Percentiles rank a stretch among this genome's conserved stretches.
Evolutionary conservation across 768 basidiomycete genomes (phyloP).

Genomic region (Rickenella mellea): DNA sequence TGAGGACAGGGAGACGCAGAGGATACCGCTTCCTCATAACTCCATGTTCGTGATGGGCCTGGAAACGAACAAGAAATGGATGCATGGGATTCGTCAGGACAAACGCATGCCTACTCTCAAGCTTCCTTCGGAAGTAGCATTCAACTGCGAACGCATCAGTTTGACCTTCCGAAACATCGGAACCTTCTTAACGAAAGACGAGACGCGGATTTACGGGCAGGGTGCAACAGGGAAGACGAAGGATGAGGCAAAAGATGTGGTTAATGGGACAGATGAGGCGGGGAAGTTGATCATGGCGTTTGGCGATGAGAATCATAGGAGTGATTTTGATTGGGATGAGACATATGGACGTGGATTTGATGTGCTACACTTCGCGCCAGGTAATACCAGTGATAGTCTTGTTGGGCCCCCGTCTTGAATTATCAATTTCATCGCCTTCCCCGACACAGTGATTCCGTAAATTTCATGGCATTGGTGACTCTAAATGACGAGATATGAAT

Average conservation of each 20-base stretch:
- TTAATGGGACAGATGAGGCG: constrained; percentile 40
- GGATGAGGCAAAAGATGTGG: constrained; percentile 43
- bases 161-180: constrained; percentile 73
- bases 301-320: constrained; percentile 64
- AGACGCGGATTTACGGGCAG: constrained; percentile 57
- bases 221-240: constrained; percentile 58
- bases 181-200: constrained; percentile 53
- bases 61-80: constrained; percentile 63
- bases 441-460: too few species aligned
- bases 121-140: constrained; percentile 40
- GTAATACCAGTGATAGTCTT: too few species aligned
- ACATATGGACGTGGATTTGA: constrained; percentile 62
- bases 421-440: too few species aligned
- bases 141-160: constrained; percentile 63
- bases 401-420: too few species aligned
- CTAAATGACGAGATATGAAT: too few species aligned
- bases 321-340: constrained; percentile 60
- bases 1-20: constrained; percentile 28
- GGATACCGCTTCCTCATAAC: constrained; percentile 69
- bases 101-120: constrained; percentile 53
- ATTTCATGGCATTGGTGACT: too few species aligned
- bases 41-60: constrained; percentile 77
- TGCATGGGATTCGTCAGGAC: constrained; percentile 71
- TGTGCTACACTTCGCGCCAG: constrained; percentile 45
- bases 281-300: constrained; percentile 49